Evolutionary conservation across 2,329 filamentous ascomycete species (phyloP).

Genomic region (Clonostachys rosea): DNA sequence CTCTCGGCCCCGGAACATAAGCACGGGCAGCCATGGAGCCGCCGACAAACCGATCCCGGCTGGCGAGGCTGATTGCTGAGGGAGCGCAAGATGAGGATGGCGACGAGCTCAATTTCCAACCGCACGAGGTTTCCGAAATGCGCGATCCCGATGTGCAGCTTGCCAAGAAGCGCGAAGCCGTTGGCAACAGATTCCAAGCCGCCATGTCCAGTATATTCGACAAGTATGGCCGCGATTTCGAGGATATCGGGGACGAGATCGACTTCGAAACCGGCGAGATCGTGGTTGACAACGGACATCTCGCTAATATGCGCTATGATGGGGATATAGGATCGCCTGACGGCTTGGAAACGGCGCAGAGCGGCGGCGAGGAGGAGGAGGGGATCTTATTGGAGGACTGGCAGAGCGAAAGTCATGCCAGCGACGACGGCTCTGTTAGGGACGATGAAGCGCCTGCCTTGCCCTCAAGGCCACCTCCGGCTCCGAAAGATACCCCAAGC

Average conservation of each 20-base stretch:
- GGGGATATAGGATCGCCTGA: conserved; percentile 35
- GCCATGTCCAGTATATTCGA: conserved; percentile 84
- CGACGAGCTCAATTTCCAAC: conserved; percentile 30
- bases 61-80: not conserved
- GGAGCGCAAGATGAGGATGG: not conserved
- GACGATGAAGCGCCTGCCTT: no score
- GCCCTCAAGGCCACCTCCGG: no score
- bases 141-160: conserved; percentile 53
- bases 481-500: no score
- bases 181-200: conserved; percentile 69
- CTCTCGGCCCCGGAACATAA: no score
- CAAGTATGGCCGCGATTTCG: conserved; percentile 83
- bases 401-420: no score
- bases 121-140: conserved; percentile 38
- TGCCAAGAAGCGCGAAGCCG: conserved; percentile 56
- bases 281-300: conserved; percentile 87
- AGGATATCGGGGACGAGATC: conserved; percentile 82
- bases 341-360: not conserved
- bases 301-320: conserved; percentile 56
- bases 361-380: conserved; percentile 19
- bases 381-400: conserved; percentile 23
- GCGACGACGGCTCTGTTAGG: no score
- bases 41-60: conserved; percentile 3
- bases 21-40: conserved; percentile 3
- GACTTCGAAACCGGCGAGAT: conserved; percentile 77